Conservation (phyloP, 768 basidiomycete genomes). For the Gautieria morchelliformis region DNA sequence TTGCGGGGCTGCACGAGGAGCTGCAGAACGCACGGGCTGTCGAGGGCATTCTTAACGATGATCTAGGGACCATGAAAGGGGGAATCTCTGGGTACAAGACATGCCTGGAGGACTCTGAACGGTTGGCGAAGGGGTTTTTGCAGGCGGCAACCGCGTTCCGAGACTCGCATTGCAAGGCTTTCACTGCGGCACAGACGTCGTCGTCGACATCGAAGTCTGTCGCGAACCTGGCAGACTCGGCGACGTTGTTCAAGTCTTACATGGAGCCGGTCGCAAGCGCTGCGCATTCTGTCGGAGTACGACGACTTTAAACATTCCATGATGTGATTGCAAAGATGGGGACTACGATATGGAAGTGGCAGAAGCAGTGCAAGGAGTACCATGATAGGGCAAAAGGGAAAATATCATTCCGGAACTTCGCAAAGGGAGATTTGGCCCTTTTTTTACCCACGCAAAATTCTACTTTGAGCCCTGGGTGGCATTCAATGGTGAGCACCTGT, state of each 20-base stretch:
- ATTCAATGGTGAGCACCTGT: slow-evolving; percentile 69
- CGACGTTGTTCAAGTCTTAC: slow-evolving; percentile 34
- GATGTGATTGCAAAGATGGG: slow-evolving; percentile 75
- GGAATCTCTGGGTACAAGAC: slow-evolving; percentile 64
- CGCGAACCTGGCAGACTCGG: slow-evolving; percentile 29
- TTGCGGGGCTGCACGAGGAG: slow-evolving; percentile 61
- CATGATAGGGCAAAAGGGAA: slow-evolving; percentile 93
- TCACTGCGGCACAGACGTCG: slow-evolving; percentile 52
- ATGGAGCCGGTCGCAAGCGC: slow-evolving; percentile 61
- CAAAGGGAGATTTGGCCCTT: slow-evolving; percentile 89
- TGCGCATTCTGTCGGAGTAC: slow-evolving; percentile 43
- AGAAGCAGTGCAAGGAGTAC: slow-evolving; percentile 94
- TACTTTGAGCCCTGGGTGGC: slow-evolving; percentile 91
- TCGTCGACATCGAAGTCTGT: slow-evolving; percentile 37
- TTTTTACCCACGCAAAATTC: slow-evolving; percentile 96
- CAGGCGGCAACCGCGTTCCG: slow-evolving; percentile 74
- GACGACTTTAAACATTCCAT: slow-evolving; percentile 39
- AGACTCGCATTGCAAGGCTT: slow-evolving; percentile 64
- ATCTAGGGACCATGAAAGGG: slow-evolving; percentile 57
- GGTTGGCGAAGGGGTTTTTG: slow-evolving; percentile 73
- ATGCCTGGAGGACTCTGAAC: slow-evolving; percentile 50
- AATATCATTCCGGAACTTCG: slow-evolving; percentile 92
- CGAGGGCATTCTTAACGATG: slow-evolving; percentile 63
- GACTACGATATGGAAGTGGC: slow-evolving; percentile 91
- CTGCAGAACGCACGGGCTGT: slow-evolving; percentile 55